Evolutionary conservation across 306 rosid genomes (phyloP), one percentile per base, ranked within the genome.

Genomic region (Ormosia emarginata): DNA sequence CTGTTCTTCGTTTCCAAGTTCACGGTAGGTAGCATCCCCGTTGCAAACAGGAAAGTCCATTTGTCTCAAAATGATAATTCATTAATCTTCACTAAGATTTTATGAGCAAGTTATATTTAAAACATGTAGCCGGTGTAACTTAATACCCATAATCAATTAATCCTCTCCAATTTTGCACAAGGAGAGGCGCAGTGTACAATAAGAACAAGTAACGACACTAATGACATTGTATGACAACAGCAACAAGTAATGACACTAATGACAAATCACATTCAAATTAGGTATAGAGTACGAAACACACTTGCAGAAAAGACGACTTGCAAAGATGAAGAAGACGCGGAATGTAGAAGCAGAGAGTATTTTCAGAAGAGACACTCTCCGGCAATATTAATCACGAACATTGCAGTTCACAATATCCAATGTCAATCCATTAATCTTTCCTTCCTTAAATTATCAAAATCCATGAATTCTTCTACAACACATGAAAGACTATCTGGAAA

Each of bases 351-450:
- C 34, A 73, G 2, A n/a, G 32, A 52, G 37, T 18, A 84, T 41
- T 80, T 52, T 14, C 32, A 36, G 17, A 55, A 17, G 13, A 24
- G 68, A 74, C 13, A 33, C 15, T 14, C 15, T 14, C 37, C 4
- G 47, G 47, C n/a, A 11, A 62, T 47, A 67, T 18, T 79, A 72
- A 64, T 58, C 71, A 66, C 47, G 15, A 55, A 8, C 75, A 50
- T 67, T 13, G 32, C 80, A 49, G 77, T 61, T 63, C 86, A 79
- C 76, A 85, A 83, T 70, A 85, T 88, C 74, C 66, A 78, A 49
- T 66, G 13, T 53, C 77, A 82, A 69, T 76, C 86, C 79, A 87
- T 81, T 81, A 82, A 78, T 40, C 65, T 53, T 84, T 83, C 85
- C 39, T 70, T 41, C 52, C 64, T 72, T 44, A 63, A 41, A 76